Conservation (phyloP, 176 grass and related monocot species). For the Oropetium thomaeum region DNA sequence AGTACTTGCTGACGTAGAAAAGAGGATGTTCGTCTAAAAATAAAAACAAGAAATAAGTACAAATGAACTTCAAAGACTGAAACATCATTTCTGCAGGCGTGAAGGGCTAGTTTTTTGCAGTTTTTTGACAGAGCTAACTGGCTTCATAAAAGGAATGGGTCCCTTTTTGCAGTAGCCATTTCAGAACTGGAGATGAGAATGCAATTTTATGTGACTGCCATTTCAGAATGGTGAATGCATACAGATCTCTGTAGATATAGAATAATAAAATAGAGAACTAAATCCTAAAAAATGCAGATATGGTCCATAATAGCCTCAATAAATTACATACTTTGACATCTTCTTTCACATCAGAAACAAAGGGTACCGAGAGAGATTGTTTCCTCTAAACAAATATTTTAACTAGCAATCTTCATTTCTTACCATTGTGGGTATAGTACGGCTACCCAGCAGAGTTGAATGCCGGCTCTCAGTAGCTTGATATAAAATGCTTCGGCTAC, state of each 20-base stretch:
- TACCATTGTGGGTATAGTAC: background rate
- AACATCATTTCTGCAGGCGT: background rate
- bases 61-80: background rate
- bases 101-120: background rate
- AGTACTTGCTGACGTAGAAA: constrained; percentile 41
- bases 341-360: background rate
- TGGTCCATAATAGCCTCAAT: background rate
- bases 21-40: constrained; percentile 45
- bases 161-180: background rate
- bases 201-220: background rate
- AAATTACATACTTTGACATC: background rate
- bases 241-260: background rate
- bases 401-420: background rate
- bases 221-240: background rate
- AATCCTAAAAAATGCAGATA: background rate
- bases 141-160: background rate
- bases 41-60: background rate
- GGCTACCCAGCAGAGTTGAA: constrained; percentile 25
- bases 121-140: background rate
- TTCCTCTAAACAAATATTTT: background rate
- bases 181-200: background rate
- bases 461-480: background rate
- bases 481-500: constrained; percentile 8
- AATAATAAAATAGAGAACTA: background rate
- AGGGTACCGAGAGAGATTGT: background rate